Percentiles rank a stretch among this genome's conserved stretches.
Conservation (phyloP, 345 rosid species). For the Kandelia obovata region DNA sequence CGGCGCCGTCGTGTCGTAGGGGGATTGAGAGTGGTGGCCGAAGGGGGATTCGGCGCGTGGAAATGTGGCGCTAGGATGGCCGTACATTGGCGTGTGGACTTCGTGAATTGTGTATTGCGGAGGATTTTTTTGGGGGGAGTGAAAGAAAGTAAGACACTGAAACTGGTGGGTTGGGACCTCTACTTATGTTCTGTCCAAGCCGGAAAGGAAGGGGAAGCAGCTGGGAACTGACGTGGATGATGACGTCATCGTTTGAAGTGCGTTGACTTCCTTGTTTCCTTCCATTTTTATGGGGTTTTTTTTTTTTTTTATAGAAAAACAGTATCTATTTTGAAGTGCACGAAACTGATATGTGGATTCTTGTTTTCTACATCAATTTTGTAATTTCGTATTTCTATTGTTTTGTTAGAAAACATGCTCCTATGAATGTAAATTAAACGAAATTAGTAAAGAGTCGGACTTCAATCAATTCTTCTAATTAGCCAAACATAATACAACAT, state of each 20-base stretch:
- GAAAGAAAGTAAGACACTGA: conserved; percentile 14
- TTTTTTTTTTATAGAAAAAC: background rate
- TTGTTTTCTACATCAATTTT: too few species aligned
- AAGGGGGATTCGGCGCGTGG: conserved; percentile 23
- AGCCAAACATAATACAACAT: too few species aligned
- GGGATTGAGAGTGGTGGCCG: background rate
- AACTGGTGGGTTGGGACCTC: background rate
- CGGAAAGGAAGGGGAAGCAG: background rate
- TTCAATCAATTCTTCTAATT: too few species aligned
- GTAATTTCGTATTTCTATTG: too few species aligned
- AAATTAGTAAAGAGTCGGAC: too few species aligned
- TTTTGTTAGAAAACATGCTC: too few species aligned
- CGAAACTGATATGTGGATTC: too few species aligned
- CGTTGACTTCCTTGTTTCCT: conserved; percentile 41
- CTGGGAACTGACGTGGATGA: conserved; percentile 34
- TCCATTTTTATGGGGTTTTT: background rate
- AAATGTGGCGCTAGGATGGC: conserved; percentile 10
- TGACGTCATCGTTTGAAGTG: conserved; percentile 26
- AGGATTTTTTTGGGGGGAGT: background rate
- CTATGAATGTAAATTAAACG: too few species aligned
- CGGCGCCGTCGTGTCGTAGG: too few species aligned
- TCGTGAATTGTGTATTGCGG: background rate
- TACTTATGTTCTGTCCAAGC: background rate
- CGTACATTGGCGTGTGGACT: conserved; percentile 38
- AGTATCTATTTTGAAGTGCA: too few species aligned